Conservation (phyloP, 371 early-diverging fungal species). For the Synchytrium microbalum region DNA sequence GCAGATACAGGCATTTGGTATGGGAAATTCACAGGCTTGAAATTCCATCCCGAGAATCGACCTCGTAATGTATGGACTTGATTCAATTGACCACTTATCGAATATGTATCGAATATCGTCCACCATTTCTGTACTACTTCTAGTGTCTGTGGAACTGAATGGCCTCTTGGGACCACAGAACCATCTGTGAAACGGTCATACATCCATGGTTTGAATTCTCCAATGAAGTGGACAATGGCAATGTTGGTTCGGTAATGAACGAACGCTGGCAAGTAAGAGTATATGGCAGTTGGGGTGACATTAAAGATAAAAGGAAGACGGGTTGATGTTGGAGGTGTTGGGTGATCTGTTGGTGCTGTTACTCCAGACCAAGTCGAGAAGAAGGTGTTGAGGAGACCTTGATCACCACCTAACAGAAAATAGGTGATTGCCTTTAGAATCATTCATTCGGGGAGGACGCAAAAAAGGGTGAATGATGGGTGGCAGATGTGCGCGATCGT, state of each 20-base stretch:
- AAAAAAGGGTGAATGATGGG: constrained; percentile 2
- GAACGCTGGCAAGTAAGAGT: constrained; percentile 59
- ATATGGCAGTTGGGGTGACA: constrained; percentile 79
- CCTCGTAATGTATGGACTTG: neutral
- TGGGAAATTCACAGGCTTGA: neutral
- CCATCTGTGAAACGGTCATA: constrained; percentile 24
- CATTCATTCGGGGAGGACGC: too few relatives aligned
- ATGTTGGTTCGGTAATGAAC: constrained; percentile 55
- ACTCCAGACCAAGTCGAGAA: constrained; percentile 68
- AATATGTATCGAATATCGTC: constrained; percentile 15
- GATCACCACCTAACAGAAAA: constrained; percentile 75
- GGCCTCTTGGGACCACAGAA: constrained; percentile 14
- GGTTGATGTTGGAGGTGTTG: constrained; percentile 11
- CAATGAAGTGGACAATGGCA: constrained; percentile 84
- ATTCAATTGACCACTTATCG: constrained; percentile 6
- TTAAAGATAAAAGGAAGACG: constrained; percentile 87
- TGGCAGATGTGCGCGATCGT: constrained; percentile 4
- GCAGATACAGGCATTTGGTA: neutral
- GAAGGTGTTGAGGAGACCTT: constrained; percentile 84
- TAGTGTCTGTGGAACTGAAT: constrained; percentile 5
- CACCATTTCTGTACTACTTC: constrained; percentile 21
- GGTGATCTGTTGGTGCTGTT: constrained; percentile 31
- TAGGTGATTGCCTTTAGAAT: constrained; percentile 1
- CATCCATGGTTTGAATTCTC: constrained; percentile 82
- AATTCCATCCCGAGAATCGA: neutral